These are phyloP conservation scores for Podaxis pistillaris DNA, from an alignment of 768 basidiomycete species.

Conservation along the genomic window DNA sequence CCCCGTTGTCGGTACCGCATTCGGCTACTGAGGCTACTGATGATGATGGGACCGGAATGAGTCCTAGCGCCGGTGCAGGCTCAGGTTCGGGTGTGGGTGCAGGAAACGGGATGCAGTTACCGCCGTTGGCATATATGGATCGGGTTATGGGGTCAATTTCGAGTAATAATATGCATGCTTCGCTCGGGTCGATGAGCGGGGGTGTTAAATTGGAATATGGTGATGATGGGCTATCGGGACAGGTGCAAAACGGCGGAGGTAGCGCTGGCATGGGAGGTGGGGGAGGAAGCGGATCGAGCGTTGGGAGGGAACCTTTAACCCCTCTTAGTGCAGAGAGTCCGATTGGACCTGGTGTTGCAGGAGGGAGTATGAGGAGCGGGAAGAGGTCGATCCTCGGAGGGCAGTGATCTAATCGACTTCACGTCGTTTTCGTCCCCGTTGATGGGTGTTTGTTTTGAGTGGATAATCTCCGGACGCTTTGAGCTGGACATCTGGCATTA, in stretches of 20 bases:
- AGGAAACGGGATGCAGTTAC: conserved; percentile 9
- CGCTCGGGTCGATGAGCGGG: not conserved
- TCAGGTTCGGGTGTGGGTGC: not conserved
- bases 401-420: not conserved
- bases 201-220: not conserved
- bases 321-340: conserved; percentile 14
- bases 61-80: not conserved
- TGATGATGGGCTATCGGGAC: not conserved
- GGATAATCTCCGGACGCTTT: not conserved
- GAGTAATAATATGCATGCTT: not conserved
- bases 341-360: conserved; percentile 7
- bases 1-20: conserved; percentile 9
- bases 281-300: not conserved
- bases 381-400: conserved; percentile 4
- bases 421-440: not conserved
- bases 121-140: conserved; percentile 14
- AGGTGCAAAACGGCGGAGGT: not conserved
- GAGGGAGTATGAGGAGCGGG: not conserved
- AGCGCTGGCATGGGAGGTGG: not conserved
- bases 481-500: not conserved
- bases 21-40: conserved; percentile 7
- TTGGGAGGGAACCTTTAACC: conserved; percentile 12
- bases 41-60: not conserved
- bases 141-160: conserved; percentile 1
- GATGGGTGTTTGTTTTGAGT: not conserved